Conservation (phyloP, 768 basidiomycete species). For the Cystobasidium ongulense region DNA sequence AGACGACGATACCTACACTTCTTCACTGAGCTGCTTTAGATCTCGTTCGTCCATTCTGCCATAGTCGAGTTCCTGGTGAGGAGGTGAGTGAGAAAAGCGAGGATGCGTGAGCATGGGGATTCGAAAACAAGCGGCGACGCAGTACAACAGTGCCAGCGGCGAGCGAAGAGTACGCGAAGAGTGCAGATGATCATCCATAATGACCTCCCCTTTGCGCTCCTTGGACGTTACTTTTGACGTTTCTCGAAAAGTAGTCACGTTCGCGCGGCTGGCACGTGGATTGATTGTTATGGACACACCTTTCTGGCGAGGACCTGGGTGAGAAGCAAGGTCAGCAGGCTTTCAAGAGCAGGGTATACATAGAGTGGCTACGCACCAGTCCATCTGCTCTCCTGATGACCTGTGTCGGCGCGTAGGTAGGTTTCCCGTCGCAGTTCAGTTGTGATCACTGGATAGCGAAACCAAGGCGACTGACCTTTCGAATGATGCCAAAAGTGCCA, state of each 20-base stretch:
- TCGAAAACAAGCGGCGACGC: too few species aligned
- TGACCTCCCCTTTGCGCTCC: not conserved
- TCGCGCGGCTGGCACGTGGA: not conserved
- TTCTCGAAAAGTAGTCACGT: conserved; percentile 2
- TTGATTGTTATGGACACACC: not conserved
- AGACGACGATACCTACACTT: too few species aligned
- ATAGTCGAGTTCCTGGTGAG: conserved; percentile 76
- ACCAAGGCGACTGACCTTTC: conserved; percentile 60
- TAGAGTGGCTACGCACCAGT: not conserved
- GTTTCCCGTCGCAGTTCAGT: not conserved
- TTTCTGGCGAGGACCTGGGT: not conserved
- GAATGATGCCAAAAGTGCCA: conserved; percentile 94
- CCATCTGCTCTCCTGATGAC: conserved; percentile 28
- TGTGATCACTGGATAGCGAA: not conserved
- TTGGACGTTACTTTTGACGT: not conserved
- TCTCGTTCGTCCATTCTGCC: conserved; percentile 94
- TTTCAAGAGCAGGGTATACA: not conserved
- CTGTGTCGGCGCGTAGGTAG: not conserved
- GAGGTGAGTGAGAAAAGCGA: conserved; percentile 48
- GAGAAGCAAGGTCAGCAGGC: not conserved
- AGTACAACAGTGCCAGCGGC: too few species aligned
- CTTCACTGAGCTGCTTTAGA: conserved; percentile 89
- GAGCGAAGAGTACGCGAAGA: too few species aligned
- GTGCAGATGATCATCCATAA: too few species aligned
- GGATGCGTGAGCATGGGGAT: not conserved